Base-by-base conservation (phyloP, 192 early-diverging fungal species). In the Piromyces sp. region DNA sequence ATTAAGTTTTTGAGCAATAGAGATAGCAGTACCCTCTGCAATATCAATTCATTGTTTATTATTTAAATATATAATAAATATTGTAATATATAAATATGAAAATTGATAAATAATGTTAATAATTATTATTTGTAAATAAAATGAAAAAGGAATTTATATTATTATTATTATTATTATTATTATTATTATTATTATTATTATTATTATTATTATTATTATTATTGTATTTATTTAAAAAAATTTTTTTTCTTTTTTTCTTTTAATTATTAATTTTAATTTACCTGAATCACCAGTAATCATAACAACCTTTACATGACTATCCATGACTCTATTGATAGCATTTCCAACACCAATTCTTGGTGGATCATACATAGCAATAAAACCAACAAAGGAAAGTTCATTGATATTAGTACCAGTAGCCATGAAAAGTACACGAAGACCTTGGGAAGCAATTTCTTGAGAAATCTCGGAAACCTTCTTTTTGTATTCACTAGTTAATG, bases 271-370 rank as follows among this genome's bases (percentile, higher is more conserved):
- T 51, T 5, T 51, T 51, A 22, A 15, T 5, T 30, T 84, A 91
- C 88, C 85, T 30, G 95, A 94, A 86, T 99, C 97, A 81, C 97
- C 97, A 0, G 97, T 99, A 36, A 99, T 96, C 96, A 99, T 98
- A n/a, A 97, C 89, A 3, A 96, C 89, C 83, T 93, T 92, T 22
- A 99, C 95, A 30, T 95, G 95, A 79, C 94, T 93, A 22, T 88
- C 82, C 80, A 92, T 86, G 78, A 97, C 85, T 38, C 86, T 87
- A 22, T 87, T 83, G n/a, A 97, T 93, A 6, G 95, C 92, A 16
- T 89, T 87, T n/a, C 87, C 88, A 22, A 95, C 93, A 31, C 92
- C 92, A 16, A 87, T 91, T 36, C 97, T 86, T 29, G 96, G 96
- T 30, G 97, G 96, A 86, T 99, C 97, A 81, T 93, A 92, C 91